phyloP scores from a whole-genome alignment of 2,329 filamentous ascomycete species.

The Paracamarosporium sp. region DNA sequence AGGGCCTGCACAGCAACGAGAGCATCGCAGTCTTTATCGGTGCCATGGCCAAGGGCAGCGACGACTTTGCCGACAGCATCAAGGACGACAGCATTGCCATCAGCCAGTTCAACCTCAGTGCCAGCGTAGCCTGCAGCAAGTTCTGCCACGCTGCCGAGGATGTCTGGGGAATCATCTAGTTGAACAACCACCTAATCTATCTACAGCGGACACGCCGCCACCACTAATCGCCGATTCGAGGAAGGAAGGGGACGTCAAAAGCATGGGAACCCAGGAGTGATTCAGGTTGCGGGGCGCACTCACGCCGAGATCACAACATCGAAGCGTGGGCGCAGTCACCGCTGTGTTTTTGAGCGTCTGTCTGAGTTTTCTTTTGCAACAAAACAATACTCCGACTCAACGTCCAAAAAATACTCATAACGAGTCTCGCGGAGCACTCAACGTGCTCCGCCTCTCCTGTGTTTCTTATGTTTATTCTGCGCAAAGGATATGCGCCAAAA shows the following conservation, averaged over 20 bases:
- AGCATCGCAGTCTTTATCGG: conserved; percentile 98
- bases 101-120: conserved; percentile 96
- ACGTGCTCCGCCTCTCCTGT: conserved; percentile 60
- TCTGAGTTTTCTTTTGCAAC: conserved; percentile 81
- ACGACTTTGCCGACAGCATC: conserved; percentile 92
- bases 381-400: conserved; percentile 79
- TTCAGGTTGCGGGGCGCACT: conserved; percentile 41
- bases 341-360: conserved; percentile 65
- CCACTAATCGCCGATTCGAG: conserved; percentile 25
- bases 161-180: conserved; percentile 89
- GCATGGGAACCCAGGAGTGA: conserved; percentile 33
- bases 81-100: conserved; percentile 98
- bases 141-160: conserved; percentile 99
- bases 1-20: conserved; percentile 78
- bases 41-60: conserved; percentile 96
- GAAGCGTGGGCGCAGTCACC: conserved; percentile 54
- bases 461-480: conserved; percentile 28
- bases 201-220: conserved; percentile 33
- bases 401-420: conserved; percentile 67
- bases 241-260: conserved; percentile 21
- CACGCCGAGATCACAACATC: conserved; percentile 75
- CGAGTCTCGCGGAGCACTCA: conserved; percentile 65
- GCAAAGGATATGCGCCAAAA: conserved; percentile 19
- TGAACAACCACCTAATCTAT: conserved; percentile 23
- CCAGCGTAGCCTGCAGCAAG: conserved; percentile 98